A percentile compares a stretch with the other conserved stretches of the same genome.
phyloP scores from a whole-genome alignment of 2,329 filamentous ascomycete species.

The Ophiobolus disseminans region DNA sequence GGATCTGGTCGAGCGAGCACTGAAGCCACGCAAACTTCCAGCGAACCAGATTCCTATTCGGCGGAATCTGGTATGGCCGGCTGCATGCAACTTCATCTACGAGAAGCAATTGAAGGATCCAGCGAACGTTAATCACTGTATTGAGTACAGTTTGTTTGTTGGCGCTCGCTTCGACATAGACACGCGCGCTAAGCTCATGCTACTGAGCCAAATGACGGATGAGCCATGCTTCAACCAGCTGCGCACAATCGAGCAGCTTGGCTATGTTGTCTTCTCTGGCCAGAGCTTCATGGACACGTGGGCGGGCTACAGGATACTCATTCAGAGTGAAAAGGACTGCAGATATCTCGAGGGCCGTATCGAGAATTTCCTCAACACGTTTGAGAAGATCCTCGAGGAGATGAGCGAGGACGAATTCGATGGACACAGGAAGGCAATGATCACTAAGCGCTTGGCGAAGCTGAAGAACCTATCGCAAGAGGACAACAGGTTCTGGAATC shows the following conservation, averaged over 20 bases:
- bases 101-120: constrained; percentile 81
- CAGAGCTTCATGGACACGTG: constrained; percentile 76
- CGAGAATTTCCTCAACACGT: constrained; percentile 78
- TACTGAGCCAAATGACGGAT: constrained; percentile 88
- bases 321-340: constrained; percentile 88
- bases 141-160: constrained; percentile 56
- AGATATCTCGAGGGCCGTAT: constrained; percentile 87
- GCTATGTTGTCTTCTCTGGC: constrained; percentile 93
- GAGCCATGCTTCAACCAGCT: constrained; percentile 95
- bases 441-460: constrained; percentile 87
- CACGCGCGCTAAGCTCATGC: constrained; percentile 76
- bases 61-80: constrained; percentile 77
- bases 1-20: constrained; percentile 77
- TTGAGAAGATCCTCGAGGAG: constrained; percentile 69
- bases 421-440: constrained; percentile 85
- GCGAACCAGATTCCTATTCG: constrained; percentile 79
- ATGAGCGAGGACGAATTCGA: constrained; percentile 90
- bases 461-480: constrained; percentile 91
- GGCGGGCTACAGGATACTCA: constrained; percentile 80
- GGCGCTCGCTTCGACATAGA: constrained; percentile 64
- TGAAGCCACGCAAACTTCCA: constrained; percentile 77
- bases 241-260: constrained; percentile 94
- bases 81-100: constrained; percentile 84
- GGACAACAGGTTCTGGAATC: constrained; percentile 80
- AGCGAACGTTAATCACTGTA: constrained; percentile 74